Conservation (phyloP, 2,329 filamentous ascomycete species). For the Colletotrichum karsti region DNA sequence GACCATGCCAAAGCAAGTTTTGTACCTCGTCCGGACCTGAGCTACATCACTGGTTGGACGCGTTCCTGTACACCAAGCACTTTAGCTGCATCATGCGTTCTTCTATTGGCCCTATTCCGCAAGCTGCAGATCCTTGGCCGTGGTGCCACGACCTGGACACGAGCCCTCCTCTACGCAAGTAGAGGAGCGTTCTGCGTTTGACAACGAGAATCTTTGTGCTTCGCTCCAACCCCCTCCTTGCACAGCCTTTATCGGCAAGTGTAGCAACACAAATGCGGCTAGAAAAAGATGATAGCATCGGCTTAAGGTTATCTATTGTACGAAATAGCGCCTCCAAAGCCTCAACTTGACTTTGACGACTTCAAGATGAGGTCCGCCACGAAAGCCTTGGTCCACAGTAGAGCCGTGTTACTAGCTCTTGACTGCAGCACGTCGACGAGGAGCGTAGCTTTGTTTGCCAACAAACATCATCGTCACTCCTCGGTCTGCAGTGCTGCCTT, state of each 20-base stretch:
- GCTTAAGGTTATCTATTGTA: not conserved
- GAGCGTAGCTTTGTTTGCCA: not conserved
- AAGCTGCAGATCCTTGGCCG: slow-evolving; percentile 7
- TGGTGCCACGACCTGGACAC: slow-evolving; percentile 26
- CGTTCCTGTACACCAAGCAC: slow-evolving; percentile 24
- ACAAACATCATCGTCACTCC: slow-evolving; percentile 6
- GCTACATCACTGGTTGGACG: slow-evolving; percentile 16
- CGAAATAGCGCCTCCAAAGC: not conserved
- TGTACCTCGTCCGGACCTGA: not conserved
- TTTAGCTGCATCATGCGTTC: not conserved
- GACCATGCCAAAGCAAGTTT: slow-evolving; percentile 26
- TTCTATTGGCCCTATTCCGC: slow-evolving; percentile 10
- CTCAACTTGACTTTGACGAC: not conserved
- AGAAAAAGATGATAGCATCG: not conserved
- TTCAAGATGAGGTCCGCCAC: not conserved
- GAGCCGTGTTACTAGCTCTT: not conserved
- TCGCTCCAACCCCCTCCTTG: not conserved
- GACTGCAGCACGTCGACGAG: not conserved
- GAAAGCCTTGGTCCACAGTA: not conserved
- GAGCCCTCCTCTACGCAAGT: slow-evolving; percentile 15
- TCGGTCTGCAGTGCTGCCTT: slow-evolving; percentile 21
- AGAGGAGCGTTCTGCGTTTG: slow-evolving; percentile 2
- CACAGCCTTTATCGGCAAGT: not conserved
- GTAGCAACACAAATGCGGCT: not conserved
- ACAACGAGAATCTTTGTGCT: not conserved